Base-by-base conservation (phyloP, 2,329 filamentous ascomycete species). In the Calonectria henricotiae region DNA sequence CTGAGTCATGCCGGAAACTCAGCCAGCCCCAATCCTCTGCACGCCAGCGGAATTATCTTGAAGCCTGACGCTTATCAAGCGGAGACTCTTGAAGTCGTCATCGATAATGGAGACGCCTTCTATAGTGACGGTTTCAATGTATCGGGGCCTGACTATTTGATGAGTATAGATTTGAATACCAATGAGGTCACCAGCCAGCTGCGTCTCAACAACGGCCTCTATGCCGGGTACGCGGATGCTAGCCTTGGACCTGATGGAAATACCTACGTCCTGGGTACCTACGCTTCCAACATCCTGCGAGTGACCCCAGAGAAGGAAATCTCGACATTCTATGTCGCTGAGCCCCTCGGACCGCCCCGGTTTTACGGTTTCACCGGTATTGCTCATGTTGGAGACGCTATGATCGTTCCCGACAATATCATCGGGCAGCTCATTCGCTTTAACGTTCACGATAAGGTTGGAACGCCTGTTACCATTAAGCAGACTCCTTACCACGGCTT, bases 1-100 rank as follows among this genome's bases (percentile, higher is more conserved):
- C 46, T 49, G 46, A 49, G 46, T 49, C 46, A 49, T 49, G 12
- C 46, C 46, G 46, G 46, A 49, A 49, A 49, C 46, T 17, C 46
- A 30, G 46, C 46, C 46, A 49, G 46, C 46, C 46, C 46, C 46
- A 49, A 49, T 49, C 46, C 46, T 49, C 25, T 49, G 25, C 46
- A 49, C 46, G 46, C 46, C 46, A 49, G 46, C 46, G 46, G 46
- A 49, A 49, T 49, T 49, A 49, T 49, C 25, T 49, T 49, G 46
- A 49, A 49, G 46, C 46, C 46, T 49, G 46, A 49, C 46, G 46
- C 46, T 23, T 49, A 49, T 49, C 46, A 30, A 49, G 46, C 46
- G 25, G 46, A 49, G 25, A 49, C 46, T 49, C 46, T 49, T 30
- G 46, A 49, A 49, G 46, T 49, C 23, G 46, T 49, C 23, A 49